Conservation (phyloP, 768 basidiomycete species). For the Cystobasidiopsis lactophilus region DNA sequence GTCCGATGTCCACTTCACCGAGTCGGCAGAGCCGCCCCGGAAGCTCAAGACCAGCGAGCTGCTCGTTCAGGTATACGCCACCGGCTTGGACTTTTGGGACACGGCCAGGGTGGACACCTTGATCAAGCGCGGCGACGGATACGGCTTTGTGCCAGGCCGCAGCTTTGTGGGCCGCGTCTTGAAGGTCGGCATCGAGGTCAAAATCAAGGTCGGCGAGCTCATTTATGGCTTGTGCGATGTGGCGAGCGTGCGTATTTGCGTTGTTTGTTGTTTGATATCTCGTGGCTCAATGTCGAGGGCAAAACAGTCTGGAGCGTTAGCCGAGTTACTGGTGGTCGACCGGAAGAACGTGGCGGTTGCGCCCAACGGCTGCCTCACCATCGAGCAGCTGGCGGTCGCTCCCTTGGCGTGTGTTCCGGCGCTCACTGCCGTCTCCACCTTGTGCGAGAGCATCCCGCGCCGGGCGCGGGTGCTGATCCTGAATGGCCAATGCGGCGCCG, state of each 20-base stretch:
- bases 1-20: slow-evolving; percentile 2
- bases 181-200: slow-evolving; percentile 13
- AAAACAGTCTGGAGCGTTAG: slow-evolving; percentile 16
- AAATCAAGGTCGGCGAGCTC: slow-evolving; percentile 16
- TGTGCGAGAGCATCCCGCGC: slow-evolving; percentile 7
- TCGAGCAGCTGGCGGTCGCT: slow-evolving; percentile 17
- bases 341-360: slow-evolving; percentile 17
- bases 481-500: slow-evolving; percentile 17
- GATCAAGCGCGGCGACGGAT: slow-evolving; percentile 9
- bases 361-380: slow-evolving; percentile 8
- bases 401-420: slow-evolving; percentile 17
- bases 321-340: slow-evolving; percentile 15
- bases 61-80: slow-evolving; percentile 19
- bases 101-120: slow-evolving; percentile 14
- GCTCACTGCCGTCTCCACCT: slow-evolving; percentile 13
- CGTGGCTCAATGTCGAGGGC: background rate
- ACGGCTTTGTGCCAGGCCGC: slow-evolving; percentile 19
- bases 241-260: slow-evolving; percentile 5
- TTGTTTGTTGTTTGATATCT: background rate
- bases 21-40: slow-evolving; percentile 4
- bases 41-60: slow-evolving; percentile 11
- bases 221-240: slow-evolving; percentile 19
- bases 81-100: slow-evolving; percentile 19
- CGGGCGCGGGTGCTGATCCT: slow-evolving; percentile 13
- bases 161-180: slow-evolving; percentile 20